These are phyloP conservation scores for Diplodia intermedia DNA, from an alignment of 2,329 filamentous ascomycete genomes.

Conservation along the genomic window DNA sequence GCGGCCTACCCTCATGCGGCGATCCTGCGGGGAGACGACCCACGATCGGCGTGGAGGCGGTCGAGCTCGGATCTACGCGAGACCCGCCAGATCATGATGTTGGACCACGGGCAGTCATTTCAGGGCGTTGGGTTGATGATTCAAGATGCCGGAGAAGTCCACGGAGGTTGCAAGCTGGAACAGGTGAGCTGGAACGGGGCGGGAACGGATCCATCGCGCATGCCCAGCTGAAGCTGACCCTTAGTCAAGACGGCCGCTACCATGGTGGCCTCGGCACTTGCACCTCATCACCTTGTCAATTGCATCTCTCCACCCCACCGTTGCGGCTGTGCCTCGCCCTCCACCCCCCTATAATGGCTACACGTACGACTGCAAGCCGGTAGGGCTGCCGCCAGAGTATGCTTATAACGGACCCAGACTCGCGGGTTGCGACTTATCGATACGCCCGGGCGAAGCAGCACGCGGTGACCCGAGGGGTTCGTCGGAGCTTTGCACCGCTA, in stretches of 20 bases:
- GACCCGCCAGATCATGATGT: slow-evolving; percentile 1
- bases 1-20: not conserved
- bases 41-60: slow-evolving; percentile 6
- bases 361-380: not conserved
- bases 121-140: not conserved
- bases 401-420: not conserved
- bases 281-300: not conserved
- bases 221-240: not conserved
- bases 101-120: too few species aligned
- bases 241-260: too few species aligned
- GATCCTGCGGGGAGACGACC: not conserved
- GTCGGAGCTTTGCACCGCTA: not conserved
- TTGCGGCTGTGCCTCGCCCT: not conserved
- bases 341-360: not conserved
- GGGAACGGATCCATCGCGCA: not conserved
- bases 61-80: slow-evolving; percentile 20
- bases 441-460: not conserved
- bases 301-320: not conserved
- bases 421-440: slow-evolving; percentile 6
- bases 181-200: not conserved
- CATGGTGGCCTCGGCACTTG: too few species aligned
- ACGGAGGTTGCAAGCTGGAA: not conserved
- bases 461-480: not conserved
- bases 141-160: not conserved
- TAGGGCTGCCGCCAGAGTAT: slow-evolving; percentile 16